Percentiles rank a stretch among this genome's conserved stretches.
Evolutionary conservation across 2,329 filamentous ascomycete genomes (phyloP).

Genomic region (Pseudogymnoascus destructans): DNA sequence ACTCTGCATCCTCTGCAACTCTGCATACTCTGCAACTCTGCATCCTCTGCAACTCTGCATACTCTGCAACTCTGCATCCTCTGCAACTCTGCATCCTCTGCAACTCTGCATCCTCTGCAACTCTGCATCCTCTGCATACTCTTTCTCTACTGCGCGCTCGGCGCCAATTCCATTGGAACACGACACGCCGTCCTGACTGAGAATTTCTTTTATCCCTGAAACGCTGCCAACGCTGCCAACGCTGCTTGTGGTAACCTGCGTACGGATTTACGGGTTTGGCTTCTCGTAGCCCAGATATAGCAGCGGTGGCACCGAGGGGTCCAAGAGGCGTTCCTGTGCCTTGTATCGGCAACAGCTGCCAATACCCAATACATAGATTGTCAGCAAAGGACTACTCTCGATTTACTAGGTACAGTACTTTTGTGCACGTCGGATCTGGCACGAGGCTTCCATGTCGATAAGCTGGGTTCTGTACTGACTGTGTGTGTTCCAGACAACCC

Average conservation of each 20-base stretch:
- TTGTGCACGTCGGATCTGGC: neutral
- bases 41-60: too few species aligned
- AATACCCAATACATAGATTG: neutral
- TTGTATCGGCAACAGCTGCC: neutral
- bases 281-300: neutral
- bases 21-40: too few species aligned
- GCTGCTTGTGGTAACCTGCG: neutral
- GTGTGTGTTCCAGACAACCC: neutral
- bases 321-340: neutral
- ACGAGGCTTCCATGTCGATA: neutral
- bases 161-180: neutral
- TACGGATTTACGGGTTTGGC: neutral
- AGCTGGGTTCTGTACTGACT: neutral
- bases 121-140: too few species aligned
- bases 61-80: too few species aligned
- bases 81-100: too few species aligned
- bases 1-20: too few species aligned
- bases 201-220: conserved; percentile 1
- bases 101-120: too few species aligned
- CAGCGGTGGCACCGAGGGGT: neutral
- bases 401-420: neutral
- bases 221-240: neutral
- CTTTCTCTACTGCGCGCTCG: neutral
- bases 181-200: neutral
- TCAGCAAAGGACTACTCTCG: neutral